These are phyloP conservation scores for Alternaria angustiovoidea DNA, from an alignment of 2,329 filamentous ascomycete genomes.

Conservation along the genomic window DNA sequence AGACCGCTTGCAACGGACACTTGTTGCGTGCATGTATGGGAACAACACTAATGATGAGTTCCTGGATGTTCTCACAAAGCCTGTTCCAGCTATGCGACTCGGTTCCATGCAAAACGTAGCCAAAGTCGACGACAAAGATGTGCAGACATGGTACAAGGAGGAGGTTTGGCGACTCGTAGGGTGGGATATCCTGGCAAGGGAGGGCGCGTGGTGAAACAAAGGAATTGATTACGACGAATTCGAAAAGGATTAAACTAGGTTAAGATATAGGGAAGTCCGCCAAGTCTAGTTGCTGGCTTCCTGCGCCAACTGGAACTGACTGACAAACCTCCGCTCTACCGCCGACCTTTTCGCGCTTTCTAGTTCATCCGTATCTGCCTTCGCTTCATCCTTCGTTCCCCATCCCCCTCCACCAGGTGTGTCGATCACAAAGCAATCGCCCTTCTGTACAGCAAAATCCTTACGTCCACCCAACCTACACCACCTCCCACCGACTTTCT, in stretches of 20 bases:
- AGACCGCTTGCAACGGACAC: constrained; percentile 55
- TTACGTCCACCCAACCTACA: constrained; percentile 18
- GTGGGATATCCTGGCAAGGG: constrained; percentile 60
- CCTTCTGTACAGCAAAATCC: constrained; percentile 17
- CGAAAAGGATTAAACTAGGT: too few species aligned
- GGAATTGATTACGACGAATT: background rate
- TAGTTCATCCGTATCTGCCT: background rate
- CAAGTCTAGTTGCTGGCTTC: constrained; percentile 23
- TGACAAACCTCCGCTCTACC: constrained; percentile 23
- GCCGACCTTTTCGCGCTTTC: background rate
- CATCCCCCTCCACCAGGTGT: constrained; percentile 26
- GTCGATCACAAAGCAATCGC: constrained; percentile 25
- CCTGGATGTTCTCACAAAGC: constrained; percentile 53
- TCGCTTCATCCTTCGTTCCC: constrained; percentile 1
- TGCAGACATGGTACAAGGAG: constrained; percentile 63
- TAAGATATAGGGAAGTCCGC: background rate
- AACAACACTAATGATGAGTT: constrained; percentile 50
- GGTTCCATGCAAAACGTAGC: constrained; percentile 40
- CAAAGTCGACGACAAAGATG: constrained; percentile 51
- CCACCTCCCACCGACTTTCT: constrained; percentile 23
- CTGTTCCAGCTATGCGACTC: constrained; percentile 30
- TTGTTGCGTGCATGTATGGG: constrained; percentile 56
- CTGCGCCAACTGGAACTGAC: constrained; percentile 26
- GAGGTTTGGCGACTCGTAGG: constrained; percentile 66
- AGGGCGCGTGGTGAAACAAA: constrained; percentile 25